These are phyloP conservation scores for Clarireedia monteithiana DNA, from an alignment of 2,329 filamentous ascomycete genomes.

Conservation along the genomic window DNA sequence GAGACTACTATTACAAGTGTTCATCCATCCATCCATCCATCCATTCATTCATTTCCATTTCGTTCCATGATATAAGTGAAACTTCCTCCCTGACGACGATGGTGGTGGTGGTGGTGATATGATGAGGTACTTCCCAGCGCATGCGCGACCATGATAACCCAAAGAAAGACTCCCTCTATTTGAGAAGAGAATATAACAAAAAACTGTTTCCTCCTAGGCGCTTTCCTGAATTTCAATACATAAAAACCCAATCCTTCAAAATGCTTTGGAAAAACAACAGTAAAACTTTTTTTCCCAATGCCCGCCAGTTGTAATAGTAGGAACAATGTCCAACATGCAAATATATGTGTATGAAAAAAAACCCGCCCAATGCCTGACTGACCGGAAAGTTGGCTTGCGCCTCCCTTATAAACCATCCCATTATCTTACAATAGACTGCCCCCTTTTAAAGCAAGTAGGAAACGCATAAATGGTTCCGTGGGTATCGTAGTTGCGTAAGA, in stretches of 20 bases:
- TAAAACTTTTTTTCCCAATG: constrained; percentile 8
- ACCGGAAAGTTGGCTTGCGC: constrained; percentile 10
- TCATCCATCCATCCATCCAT: background rate
- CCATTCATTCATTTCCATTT: background rate
- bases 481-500: constrained; percentile 12
- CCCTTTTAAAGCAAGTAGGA: constrained; percentile 5
- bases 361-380: constrained; percentile 9
- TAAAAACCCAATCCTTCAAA: background rate
- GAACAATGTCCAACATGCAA: constrained; percentile 3
- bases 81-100: too few relatives aligned
- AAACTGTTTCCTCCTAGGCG: background rate
- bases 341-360: constrained; percentile 6
- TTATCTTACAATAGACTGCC: constrained; percentile 11
- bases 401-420: constrained; percentile 9
- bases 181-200: background rate
- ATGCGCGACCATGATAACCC: background rate
- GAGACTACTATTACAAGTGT: constrained; percentile 11
- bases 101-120: too few relatives aligned
- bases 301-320: background rate
- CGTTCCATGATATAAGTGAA: background rate
- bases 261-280: background rate
- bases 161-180: constrained; percentile 3
- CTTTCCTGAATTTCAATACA: background rate
- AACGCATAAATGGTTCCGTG: constrained; percentile 7
- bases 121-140: background rate